Evolutionary conservation across 495 filamentous ascomycete species (phyloP).

Genomic region (Daldinia caldariorum): DNA sequence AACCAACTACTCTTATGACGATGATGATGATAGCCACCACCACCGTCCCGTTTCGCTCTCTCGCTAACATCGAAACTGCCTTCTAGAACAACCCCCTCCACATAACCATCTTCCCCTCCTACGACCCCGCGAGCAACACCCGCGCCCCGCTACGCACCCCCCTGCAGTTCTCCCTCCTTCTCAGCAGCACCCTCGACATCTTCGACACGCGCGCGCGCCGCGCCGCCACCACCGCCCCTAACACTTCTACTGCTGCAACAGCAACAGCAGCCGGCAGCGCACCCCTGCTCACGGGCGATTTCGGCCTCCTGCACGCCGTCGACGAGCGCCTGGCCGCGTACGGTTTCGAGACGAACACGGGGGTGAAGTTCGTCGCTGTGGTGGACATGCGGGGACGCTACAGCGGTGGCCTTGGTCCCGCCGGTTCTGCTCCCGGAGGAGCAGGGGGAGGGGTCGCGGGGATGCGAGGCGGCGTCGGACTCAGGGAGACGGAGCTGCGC

Average conservation of each 20-base stretch:
- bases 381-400: conserved; percentile 81
- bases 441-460: conserved; percentile 10
- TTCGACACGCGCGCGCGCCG: conserved; percentile 80
- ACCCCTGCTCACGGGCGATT: conserved; percentile 74
- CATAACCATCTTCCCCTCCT: conserved; percentile 85
- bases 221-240: conserved; percentile 58
- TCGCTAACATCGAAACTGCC: conserved; percentile 15
- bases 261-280: conserved; percentile 2
- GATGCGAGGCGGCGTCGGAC: conserved; percentile 34
- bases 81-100: conserved; percentile 94
- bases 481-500: conserved; percentile 81
- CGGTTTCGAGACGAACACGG: conserved; percentile 97
- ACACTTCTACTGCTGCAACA: too few species aligned
- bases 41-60: background rate
- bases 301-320: conserved; percentile 88
- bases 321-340: conserved; percentile 93
- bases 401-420: conserved; percentile 6
- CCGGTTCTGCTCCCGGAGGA: too few species aligned
- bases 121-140: conserved; percentile 56
- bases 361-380: conserved; percentile 85
- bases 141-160: conserved; percentile 63
- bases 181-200: conserved; percentile 90
- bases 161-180: conserved; percentile 89
- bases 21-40: background rate
- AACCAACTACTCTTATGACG: background rate